These are phyloP conservation scores for Candida ipomoeae DNA, from an alignment of 805 yeast genomes.

Conservation along the genomic window DNA sequence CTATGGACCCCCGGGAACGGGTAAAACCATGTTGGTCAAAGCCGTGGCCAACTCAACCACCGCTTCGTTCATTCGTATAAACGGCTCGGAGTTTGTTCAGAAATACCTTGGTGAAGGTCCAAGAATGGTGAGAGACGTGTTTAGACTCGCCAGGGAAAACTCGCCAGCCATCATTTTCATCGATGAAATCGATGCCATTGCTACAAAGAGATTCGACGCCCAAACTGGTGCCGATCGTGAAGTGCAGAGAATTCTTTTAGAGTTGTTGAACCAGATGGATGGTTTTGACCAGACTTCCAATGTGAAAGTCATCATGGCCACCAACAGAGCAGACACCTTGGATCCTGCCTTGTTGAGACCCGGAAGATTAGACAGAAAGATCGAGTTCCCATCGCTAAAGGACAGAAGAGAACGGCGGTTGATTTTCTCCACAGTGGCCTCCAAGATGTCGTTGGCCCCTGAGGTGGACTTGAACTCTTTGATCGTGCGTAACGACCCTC, in stretches of 20 bases:
- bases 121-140: constrained; percentile 98
- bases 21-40: constrained; percentile 97
- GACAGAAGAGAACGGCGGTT: constrained; percentile 98
- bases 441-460: constrained; percentile 97
- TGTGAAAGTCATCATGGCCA: constrained; percentile 98
- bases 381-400: constrained; percentile 92
- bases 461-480: constrained; percentile 94
- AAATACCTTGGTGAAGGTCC: constrained; percentile 99
- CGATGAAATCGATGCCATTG: constrained; percentile 98
- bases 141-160: constrained; percentile 94
- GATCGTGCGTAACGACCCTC: constrained; percentile 91
- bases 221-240: constrained; percentile 99
- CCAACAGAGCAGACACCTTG: constrained; percentile 97
- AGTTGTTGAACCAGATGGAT: constrained; percentile 96
- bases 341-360: constrained; percentile 98
- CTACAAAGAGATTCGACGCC: constrained; percentile 98
- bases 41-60: constrained; percentile 97
- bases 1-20: constrained; percentile 99
- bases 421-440: constrained; percentile 91
- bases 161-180: constrained; percentile 96
- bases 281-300: constrained; percentile 95
- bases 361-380: constrained; percentile 96
- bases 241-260: constrained; percentile 95
- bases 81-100: constrained; percentile 97
- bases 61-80: constrained; percentile 93